Evolutionary conservation across 2,329 filamentous ascomycete genomes (phyloP), one percentile per base, ranked within the genome.

Genomic region (Sarocladium brachiariae): DNA sequence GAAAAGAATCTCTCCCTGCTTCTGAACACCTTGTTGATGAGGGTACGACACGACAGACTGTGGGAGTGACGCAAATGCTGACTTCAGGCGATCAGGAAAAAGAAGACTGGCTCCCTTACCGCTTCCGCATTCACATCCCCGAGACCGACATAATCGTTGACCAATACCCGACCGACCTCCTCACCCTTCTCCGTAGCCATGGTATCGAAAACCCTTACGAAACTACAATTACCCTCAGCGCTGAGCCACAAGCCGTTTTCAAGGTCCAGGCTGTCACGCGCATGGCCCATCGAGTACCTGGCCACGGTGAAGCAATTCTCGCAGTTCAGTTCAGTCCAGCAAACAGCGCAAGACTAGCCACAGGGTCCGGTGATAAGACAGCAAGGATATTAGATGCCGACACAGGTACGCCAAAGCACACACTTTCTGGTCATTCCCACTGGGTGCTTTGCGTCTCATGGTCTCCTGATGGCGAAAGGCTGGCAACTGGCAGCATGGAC

Each of bases 371-470:
- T 43, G 93, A 99, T 63, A 86, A 86, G 58, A 96, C 91, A 1
- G 92, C 91, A 0, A 76, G 92, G 51, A 85, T 97, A 70, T 96
- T 89, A 89, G 91, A 99, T 61, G 91, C 89, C 46, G 89, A 96
- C 61, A 96, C 90, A 0, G 91, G 91, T 45, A 96, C 90, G 10
- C 90, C 91, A 0, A 80, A 89, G 54, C 81, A 87, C 66, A 97
- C 90, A 0, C 70, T 97, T 46, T 86, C 89, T 59, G 90, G 90
- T 1, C 93, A 97, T 66, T 84, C 85, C 2, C 86, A 86, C 54
- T 96, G 91, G 91, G 90, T 97, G 3, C 69, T 97, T 51, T 88
- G 84, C 2, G 89, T 96, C 3, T 81, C 83, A 50, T 97, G 89
- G 82, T 90, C 87, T 13, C 89, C 91, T 0, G 89, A 96, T 62